phyloP scores from a whole-genome alignment of 306 rosid species.

The Cucurbita maxima region DNA sequence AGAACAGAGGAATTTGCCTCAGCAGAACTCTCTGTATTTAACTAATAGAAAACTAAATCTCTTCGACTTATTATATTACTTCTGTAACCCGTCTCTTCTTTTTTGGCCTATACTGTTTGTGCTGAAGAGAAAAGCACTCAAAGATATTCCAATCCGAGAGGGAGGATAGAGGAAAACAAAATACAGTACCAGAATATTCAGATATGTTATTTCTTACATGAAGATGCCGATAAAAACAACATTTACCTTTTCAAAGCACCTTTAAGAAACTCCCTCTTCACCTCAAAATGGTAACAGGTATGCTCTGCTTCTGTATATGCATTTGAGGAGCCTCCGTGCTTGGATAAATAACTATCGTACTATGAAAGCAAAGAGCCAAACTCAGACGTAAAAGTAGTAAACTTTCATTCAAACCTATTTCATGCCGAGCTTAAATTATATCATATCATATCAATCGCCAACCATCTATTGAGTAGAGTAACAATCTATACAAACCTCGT shows the following conservation, averaged over 20 bases:
- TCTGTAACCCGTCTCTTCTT: not conserved
- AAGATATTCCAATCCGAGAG: not conserved
- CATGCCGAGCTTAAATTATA: not conserved
- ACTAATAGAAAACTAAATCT: not conserved
- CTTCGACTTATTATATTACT: not conserved
- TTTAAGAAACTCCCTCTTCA: conserved; percentile 67
- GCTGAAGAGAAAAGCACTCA: no score
- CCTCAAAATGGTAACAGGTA: conserved; percentile 98
- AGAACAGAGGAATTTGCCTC: not conserved
- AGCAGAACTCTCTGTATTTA: not conserved
- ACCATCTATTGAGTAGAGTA: not conserved
- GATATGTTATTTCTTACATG: not conserved
- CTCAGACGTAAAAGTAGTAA: conserved; percentile 13
- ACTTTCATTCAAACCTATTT: conserved; percentile 4
- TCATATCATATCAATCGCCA: not conserved
- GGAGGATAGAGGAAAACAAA: not conserved
- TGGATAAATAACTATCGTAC: conserved; percentile 97
- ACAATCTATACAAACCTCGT: conserved; percentile 48
- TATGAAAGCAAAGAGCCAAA: conserved; percentile 40
- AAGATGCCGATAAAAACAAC: not conserved
- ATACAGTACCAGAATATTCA: not conserved
- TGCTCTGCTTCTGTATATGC: conserved; percentile 85
- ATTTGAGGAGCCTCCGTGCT: conserved; percentile 95
- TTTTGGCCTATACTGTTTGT: not conserved
- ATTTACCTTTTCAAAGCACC: conserved; percentile 81